Evolutionary conservation across 148 eudicot genomes (phyloP).

Genomic region (Selenicereus undatus): DNA sequence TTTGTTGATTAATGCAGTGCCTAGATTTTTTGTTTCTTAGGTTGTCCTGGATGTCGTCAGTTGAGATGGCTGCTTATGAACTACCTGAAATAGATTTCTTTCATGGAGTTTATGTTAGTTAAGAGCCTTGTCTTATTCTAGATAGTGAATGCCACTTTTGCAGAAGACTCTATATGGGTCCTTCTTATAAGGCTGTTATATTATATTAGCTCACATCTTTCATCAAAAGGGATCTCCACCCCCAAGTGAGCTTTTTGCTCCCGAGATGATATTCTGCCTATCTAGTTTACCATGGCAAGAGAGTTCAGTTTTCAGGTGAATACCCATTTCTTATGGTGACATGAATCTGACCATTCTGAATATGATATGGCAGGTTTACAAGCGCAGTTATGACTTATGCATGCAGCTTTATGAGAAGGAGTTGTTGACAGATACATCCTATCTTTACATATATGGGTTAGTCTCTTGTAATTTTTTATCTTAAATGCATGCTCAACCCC

Average conservation of each 20-base stretch:
- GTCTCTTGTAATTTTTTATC: conserved; percentile 16
- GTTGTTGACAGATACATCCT: conserved; percentile 72
- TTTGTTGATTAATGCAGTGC: not conserved
- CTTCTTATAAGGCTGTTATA: not conserved
- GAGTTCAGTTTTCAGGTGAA: not conserved
- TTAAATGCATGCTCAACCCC: too few species aligned
- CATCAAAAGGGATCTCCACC: not conserved
- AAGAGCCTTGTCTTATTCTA: not conserved
- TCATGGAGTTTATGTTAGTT: not conserved
- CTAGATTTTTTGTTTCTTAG: not conserved
- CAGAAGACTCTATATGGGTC: not conserved
- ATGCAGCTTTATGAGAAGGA: conserved; percentile 92
- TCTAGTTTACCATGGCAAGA: not conserved
- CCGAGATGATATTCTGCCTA: not conserved
- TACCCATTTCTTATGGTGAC: conserved; percentile 1
- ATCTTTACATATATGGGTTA: conserved; percentile 83
- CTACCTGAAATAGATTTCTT: not conserved
- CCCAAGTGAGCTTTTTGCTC: too few species aligned
- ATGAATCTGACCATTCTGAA: not conserved
- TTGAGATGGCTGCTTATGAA: not conserved
- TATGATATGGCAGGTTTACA: conserved; percentile 58
- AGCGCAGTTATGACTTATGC: conserved; percentile 83
- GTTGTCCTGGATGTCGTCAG: not conserved
- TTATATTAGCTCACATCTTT: not conserved
- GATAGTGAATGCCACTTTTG: not conserved